Base-by-base conservation (phyloP, 345 rosid species). In the Arabis hirsuta region DNA sequence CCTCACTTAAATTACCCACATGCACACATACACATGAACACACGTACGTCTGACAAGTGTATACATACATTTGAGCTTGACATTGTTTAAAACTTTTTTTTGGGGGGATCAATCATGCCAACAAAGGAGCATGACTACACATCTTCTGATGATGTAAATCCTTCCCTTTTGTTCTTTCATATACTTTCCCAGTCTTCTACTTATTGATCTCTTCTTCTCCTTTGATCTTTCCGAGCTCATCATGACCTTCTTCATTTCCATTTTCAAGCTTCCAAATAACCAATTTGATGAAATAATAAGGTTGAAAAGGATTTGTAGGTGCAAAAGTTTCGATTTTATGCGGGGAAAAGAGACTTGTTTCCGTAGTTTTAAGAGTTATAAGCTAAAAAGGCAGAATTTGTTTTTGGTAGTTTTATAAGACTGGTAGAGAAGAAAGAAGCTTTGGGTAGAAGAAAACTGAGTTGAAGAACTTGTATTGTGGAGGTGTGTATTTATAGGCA, bases 41-140 rank as follows among this genome's bases (percentile, higher is more conserved):
- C 38, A 65, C 26, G 38, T 12, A 22, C 20, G 2, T 52, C 13
- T 31, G 65, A 32, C 41, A 71, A 32, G 14, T 50, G 67, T 19
- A 41, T 51, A 13, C 62, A 65, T 57, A 48, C 66, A 73, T 58
- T 14, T 67, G 45, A 27, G 20, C 54, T 43, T 65, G 52, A 34
- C 32, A 55, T 19, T 3, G 47, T 9, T 16, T 5, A 12, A 24
- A 47, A 29, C 27, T 13, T 1, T 6, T 8, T 61, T n/a, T 13
- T 2, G 24, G 24, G 24, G 24, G 1, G 12, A 53, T 73, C 63
- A 90, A 76, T 87, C 96, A 73, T 84, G 93, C 88, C 83, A 88
- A 65, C 96, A 85, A 27, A 90, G 83, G 61, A 90, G 91, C 87
- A 88, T 86, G 74, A 86, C 90, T 1, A 90, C 82, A 69, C 96